A percentile compares a stretch with the other conserved stretches of the same genome.
These are phyloP conservation scores for Alternaria hordeiaustralica DNA, from an alignment of 2,329 filamentous ascomycete genomes.

Conservation along the genomic window DNA sequence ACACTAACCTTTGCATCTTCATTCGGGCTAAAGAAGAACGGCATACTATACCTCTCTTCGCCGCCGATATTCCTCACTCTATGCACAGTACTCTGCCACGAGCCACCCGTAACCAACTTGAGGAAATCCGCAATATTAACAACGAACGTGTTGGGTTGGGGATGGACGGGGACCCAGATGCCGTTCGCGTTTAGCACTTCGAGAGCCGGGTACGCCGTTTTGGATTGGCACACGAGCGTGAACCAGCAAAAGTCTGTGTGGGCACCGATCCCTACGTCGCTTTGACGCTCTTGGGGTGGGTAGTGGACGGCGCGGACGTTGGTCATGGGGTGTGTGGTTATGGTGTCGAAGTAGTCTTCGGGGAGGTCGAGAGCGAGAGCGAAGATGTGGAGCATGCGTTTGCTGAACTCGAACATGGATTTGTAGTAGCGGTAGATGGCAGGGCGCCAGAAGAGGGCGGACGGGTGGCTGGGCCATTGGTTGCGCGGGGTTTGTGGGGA, in stretches of 20 bases:
- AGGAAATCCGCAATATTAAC: slow-evolving; percentile 53
- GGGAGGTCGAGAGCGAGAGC: slow-evolving; percentile 51
- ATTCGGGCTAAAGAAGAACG: slow-evolving; percentile 51
- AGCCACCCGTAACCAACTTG: slow-evolving; percentile 51
- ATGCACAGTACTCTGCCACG: slow-evolving; percentile 51
- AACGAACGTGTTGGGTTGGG: slow-evolving; percentile 46
- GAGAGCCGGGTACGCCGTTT: slow-evolving; percentile 36
- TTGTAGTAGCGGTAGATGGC: slow-evolving; percentile 42
- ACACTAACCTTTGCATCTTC: slow-evolving; percentile 43
- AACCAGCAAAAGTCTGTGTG: slow-evolving; percentile 55
- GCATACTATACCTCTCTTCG: slow-evolving; percentile 49
- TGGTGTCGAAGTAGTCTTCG: slow-evolving; percentile 48
- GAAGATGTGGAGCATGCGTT: slow-evolving; percentile 43
- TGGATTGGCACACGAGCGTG: slow-evolving; percentile 48
- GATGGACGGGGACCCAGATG: slow-evolving; percentile 50
- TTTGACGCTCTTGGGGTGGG: slow-evolving; percentile 43
- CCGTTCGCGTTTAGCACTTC: slow-evolving; percentile 54
- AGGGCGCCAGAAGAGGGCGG: slow-evolving; percentile 37
- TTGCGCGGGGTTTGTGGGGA: slow-evolving; percentile 30
- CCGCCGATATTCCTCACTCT: slow-evolving; percentile 50
- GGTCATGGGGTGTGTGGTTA: slow-evolving; percentile 51
- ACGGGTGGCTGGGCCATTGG: slow-evolving; percentile 40
- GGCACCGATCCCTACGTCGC: slow-evolving; percentile 49
- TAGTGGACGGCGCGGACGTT: slow-evolving; percentile 53
- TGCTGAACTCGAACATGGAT: slow-evolving; percentile 39